Evolutionary conservation across 306 rosid genomes (phyloP).

Genomic region (Quercus dentata): DNA sequence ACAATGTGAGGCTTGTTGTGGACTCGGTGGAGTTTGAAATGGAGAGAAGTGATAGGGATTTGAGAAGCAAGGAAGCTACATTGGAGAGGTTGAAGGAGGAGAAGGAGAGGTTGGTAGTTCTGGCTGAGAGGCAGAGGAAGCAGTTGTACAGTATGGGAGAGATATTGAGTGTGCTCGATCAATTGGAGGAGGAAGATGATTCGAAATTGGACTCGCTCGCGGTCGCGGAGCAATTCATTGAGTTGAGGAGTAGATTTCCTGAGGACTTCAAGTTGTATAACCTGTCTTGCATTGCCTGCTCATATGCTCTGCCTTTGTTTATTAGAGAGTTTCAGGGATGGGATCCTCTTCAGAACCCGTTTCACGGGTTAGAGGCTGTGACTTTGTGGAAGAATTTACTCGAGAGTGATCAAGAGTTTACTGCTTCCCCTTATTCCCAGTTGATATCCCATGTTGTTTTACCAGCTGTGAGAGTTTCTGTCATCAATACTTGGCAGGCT

Average conservation of each 20-base stretch:
- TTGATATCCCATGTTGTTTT: no score
- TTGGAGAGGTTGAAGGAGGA: constrained; percentile 60
- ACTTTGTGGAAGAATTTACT: constrained; percentile 68
- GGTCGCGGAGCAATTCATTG: constrained; percentile 52
- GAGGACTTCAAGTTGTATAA: constrained; percentile 77
- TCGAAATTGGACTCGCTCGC: constrained; percentile 67
- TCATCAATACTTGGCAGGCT: constrained; percentile 84
- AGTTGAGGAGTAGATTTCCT: constrained; percentile 48
- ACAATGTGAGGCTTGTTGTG: constrained; percentile 45
- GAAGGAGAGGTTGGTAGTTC: constrained; percentile 60
- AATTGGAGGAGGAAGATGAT: constrained; percentile 54
- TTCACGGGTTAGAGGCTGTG: constrained; percentile 60
- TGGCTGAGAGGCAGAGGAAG: constrained; percentile 56
- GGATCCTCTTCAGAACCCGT: constrained; percentile 83
- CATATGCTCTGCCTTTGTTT: constrained; percentile 75
- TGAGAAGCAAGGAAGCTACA: constrained; percentile 8
- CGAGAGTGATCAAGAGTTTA: constrained; percentile 37
- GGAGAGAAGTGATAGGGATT: constrained; percentile 43
- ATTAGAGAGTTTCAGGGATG: constrained; percentile 84
- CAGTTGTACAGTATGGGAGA: constrained; percentile 62
- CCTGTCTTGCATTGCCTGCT: constrained; percentile 84
- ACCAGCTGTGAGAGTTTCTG: constrained; percentile 3
- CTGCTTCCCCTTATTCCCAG: no score
- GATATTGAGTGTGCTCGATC: constrained; percentile 49
- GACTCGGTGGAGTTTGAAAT: constrained; percentile 49